Percentiles rank a stretch among this genome's conserved stretches.
Evolutionary conservation across 805 yeast species (phyloP).

Genomic region (Wickerhamomyces rabaulensis): DNA sequence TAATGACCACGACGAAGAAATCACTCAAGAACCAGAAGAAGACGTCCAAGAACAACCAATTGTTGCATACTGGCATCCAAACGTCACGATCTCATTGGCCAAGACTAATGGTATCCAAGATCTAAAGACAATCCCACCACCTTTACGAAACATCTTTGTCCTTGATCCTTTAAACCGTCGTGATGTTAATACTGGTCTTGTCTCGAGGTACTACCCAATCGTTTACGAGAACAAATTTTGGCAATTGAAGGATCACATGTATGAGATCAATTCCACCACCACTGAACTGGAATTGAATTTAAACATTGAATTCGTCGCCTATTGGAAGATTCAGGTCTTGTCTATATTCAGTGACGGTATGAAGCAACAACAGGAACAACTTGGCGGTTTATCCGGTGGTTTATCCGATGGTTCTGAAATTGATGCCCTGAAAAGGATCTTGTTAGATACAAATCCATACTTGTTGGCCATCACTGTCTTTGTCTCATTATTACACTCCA

Average conservation of each 20-base stretch:
- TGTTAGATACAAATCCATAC: conserved; percentile 33
- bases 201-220: conserved; percentile 31
- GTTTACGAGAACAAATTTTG: conserved; percentile 35
- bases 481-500: conserved; percentile 31
- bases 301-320: conserved; percentile 21
- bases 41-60: conserved; percentile 13
- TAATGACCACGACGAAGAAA: conserved; percentile 5
- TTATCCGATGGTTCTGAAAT: conserved; percentile 27
- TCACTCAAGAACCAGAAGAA: conserved; percentile 13
- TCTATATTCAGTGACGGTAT: conserved; percentile 26
- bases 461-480: conserved; percentile 27
- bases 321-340: conserved; percentile 29
- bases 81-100: conserved; percentile 27
- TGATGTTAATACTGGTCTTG: conserved; percentile 25
- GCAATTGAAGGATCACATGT: conserved; percentile 32
- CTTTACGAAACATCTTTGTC: conserved; percentile 19
- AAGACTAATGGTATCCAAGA: conserved; percentile 19
- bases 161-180: conserved; percentile 26
- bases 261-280: conserved; percentile 24
- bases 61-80: conserved; percentile 33
- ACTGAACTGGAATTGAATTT: conserved; percentile 24
- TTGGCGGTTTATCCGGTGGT: conserved; percentile 18
- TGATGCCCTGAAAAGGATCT: conserved; percentile 30
- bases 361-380: conserved; percentile 22
- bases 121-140: conserved; percentile 19